Conservation (phyloP, 257 asterid species). For the Plantago major region DNA sequence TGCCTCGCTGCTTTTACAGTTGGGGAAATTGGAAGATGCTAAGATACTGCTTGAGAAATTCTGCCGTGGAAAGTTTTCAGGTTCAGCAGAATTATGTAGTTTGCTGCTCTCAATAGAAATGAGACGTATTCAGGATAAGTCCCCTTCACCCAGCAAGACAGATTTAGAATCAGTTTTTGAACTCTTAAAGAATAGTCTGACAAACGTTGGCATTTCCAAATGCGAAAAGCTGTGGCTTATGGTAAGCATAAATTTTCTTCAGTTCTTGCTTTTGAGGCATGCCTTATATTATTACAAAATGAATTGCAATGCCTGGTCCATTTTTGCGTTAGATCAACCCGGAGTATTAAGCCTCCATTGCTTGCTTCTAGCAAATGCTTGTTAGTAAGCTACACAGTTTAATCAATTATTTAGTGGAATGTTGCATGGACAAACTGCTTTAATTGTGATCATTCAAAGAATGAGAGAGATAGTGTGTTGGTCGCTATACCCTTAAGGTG, state of each 20-base stretch:
- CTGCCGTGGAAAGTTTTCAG: slow-evolving; percentile 51
- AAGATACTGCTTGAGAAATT: slow-evolving; percentile 47
- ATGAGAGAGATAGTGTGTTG: no score
- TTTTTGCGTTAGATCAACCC: neutral
- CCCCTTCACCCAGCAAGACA: slow-evolving; percentile 39
- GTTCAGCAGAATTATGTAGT: slow-evolving; percentile 59
- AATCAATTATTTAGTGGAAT: no score
- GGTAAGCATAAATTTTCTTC: slow-evolving; percentile 49
- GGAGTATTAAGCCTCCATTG: no score
- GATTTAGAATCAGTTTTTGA: slow-evolving; percentile 40
- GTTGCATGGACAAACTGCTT: no score
- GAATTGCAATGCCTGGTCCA: neutral
- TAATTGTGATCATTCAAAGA: no score
- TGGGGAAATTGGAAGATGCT: slow-evolving; percentile 58
- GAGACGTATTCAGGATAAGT: slow-evolving; percentile 30
- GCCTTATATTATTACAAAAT: neutral
- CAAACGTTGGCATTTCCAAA: slow-evolving; percentile 46
- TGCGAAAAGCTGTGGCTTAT: slow-evolving; percentile 76
- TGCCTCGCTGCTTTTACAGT: slow-evolving; percentile 59
- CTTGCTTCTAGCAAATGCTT: no score
- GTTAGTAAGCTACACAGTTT: no score
- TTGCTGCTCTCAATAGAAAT: slow-evolving; percentile 61
- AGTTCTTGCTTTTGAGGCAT: slow-evolving; percentile 8
- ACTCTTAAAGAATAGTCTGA: slow-evolving; percentile 49
- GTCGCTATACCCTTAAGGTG: no score